Evolutionary conservation across 768 basidiomycete species (phyloP).

Genomic region (Clitopilus hobsonii): DNA sequence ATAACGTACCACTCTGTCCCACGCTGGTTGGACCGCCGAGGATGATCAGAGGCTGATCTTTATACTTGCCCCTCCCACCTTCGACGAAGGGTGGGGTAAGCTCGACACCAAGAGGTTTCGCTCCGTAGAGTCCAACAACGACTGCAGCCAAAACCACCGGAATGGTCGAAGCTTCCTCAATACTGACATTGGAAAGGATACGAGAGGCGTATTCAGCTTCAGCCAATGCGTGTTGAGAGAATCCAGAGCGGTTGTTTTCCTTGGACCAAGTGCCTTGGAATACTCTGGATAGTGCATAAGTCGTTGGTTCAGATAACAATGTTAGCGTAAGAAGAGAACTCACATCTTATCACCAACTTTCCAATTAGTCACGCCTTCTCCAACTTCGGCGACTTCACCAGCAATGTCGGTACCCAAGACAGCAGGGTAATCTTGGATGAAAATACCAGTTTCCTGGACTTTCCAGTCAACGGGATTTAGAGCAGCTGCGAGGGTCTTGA

Average conservation of each 20-base stretch:
- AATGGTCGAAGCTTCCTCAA: slow-evolving; percentile 36
- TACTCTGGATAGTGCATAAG: slow-evolving; percentile 1
- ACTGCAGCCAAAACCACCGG: slow-evolving; percentile 35
- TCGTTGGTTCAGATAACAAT: not conserved
- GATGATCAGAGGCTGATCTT: slow-evolving; percentile 23
- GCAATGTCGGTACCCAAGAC: not conserved
- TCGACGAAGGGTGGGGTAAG: slow-evolving; percentile 20
- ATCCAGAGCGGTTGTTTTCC: slow-evolving; percentile 9
- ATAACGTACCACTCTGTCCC: slow-evolving; percentile 19
- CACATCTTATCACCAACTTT: not conserved
- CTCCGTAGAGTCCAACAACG: slow-evolving; percentile 27
- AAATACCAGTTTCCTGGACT: not conserved
- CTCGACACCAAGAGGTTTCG: slow-evolving; percentile 15
- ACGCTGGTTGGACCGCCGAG: slow-evolving; percentile 24
- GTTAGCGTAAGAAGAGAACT: not conserved
- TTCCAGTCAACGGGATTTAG: slow-evolving; percentile 18
- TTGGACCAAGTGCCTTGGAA: slow-evolving; percentile 7
- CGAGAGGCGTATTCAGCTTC: slow-evolving; percentile 10
- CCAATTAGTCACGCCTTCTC: not conserved
- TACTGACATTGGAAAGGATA: slow-evolving; percentile 31
- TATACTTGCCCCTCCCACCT: slow-evolving; percentile 20
- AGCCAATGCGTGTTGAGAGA: slow-evolving; percentile 22
- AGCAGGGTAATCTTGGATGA: not conserved
- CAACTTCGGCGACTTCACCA: not conserved
- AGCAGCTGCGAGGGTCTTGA: slow-evolving; percentile 14